These are phyloP conservation scores for Teunomyces stri DNA, from an alignment of 805 yeast species.

Conservation along the genomic window DNA sequence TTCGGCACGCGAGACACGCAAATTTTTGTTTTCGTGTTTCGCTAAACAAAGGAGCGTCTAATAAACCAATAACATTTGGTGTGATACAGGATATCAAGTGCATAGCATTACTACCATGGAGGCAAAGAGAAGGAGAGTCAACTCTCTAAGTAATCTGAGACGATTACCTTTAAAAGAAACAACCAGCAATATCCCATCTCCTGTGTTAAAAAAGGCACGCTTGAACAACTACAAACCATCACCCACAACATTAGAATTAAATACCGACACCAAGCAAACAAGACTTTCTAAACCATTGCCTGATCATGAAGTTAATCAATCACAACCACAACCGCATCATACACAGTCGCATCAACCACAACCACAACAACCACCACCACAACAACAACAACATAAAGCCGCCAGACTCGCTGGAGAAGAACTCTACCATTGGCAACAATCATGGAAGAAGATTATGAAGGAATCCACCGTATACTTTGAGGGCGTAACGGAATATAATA, in stretches of 20 bases:
- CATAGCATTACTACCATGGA: constrained; percentile 2
- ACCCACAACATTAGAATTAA: constrained; percentile 5
- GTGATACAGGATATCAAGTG: constrained; percentile 3
- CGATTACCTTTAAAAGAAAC: constrained; percentile 42
- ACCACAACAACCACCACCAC: not conserved
- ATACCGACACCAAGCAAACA: not conserved
- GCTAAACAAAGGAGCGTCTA: constrained; percentile 5
- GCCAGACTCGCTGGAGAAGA: constrained; percentile 43
- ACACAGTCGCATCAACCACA: not conserved
- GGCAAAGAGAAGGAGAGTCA: constrained; percentile 10
- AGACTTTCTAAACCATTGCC: not conserved
- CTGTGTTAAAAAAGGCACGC: constrained; percentile 28
- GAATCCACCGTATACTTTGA: constrained; percentile 63
- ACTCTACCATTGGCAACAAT: constrained; percentile 58
- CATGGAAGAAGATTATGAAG: constrained; percentile 62
- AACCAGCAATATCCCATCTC: constrained; percentile 38
- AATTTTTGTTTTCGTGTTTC: constrained; percentile 5
- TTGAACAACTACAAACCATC: constrained; percentile 11
- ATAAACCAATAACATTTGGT: not conserved
- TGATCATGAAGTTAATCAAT: not conserved
- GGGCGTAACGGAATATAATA: constrained; percentile 37
- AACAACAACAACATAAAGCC: constrained; percentile 2
- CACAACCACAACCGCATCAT: not conserved
- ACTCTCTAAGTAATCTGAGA: constrained; percentile 9
- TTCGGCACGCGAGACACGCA: constrained; percentile 5